Percentiles rank a stretch among this genome's conserved stretches.
Conservation (phyloP, 768 basidiomycete genomes). For the Pulveroboletus sp. region DNA sequence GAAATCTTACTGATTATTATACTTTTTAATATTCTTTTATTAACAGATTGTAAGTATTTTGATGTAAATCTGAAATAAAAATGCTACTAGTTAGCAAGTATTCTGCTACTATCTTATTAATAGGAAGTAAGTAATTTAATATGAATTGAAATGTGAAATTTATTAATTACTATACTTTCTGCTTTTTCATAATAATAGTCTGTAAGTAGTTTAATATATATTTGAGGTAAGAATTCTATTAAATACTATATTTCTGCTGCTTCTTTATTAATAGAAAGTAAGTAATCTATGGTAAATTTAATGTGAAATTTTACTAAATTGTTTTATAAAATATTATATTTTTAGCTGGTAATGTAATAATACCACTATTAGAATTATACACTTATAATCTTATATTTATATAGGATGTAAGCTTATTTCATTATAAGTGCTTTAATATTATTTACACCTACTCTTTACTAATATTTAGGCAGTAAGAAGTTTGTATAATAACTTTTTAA, state of each 20-base stretch:
- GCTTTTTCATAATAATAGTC: not conserved
- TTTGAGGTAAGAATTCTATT: not conserved
- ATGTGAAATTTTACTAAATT: not conserved
- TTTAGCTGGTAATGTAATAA: not conserved
- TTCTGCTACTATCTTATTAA: too few species aligned
- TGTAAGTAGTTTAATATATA: not conserved
- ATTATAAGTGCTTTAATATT: too few species aligned
- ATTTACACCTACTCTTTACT: not conserved
- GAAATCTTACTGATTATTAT: not conserved
- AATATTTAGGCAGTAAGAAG: not conserved
- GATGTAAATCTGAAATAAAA: not conserved
- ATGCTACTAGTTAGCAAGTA: too few species aligned
- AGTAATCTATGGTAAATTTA: not conserved
- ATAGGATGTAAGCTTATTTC: not conserved
- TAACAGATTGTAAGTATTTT: not conserved
- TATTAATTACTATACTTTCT: not conserved
- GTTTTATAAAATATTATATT: not conserved
- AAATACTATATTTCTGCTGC: not conserved
- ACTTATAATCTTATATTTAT: not conserved
- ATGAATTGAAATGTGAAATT: too few species aligned
- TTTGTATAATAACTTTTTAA: not conserved
- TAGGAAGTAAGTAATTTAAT: too few species aligned
- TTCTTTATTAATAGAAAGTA: not conserved
- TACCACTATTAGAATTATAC: not conserved
- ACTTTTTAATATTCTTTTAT: not conserved